phyloP scores from a whole-genome alignment of 768 basidiomycete genomes.

The Suillus luteus region DNA sequence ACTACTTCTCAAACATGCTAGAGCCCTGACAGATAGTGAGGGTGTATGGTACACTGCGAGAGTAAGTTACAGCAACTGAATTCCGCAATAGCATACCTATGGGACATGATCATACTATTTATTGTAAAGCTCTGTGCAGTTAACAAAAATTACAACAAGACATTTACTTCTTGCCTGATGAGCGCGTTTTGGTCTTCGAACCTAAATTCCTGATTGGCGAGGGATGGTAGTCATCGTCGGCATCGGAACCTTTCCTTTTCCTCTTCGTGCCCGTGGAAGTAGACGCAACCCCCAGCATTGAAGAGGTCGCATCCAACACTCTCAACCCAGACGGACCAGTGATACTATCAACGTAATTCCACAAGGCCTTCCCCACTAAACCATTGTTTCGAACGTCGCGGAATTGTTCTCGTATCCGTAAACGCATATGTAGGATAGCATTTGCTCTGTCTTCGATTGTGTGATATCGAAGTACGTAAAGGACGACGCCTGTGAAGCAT shows the following conservation, averaged over 20 bases:
- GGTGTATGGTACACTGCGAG: constrained; percentile 78
- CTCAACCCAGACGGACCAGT: constrained; percentile 35
- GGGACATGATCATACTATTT: not conserved
- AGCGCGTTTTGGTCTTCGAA: constrained; percentile 43
- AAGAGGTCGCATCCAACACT: constrained; percentile 26
- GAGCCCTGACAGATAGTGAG: constrained; percentile 68
- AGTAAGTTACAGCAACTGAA: constrained; percentile 56
- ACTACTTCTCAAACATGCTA: constrained; percentile 81
- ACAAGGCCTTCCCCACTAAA: constrained; percentile 54
- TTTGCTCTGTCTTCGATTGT: constrained; percentile 49
- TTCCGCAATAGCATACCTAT: not conserved
- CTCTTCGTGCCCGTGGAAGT: constrained; percentile 18
- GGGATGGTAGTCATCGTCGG: constrained; percentile 52
- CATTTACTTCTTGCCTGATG: constrained; percentile 33
- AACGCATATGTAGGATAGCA: constrained; percentile 60
- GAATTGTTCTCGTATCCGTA: constrained; percentile 53
- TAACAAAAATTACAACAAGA: not conserved
- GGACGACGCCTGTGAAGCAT: constrained; percentile 58
- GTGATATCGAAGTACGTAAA: constrained; percentile 52
- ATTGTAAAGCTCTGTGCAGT: not conserved
- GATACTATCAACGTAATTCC: constrained; percentile 53
- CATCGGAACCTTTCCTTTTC: constrained; percentile 34
- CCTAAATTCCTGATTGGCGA: constrained; percentile 42
- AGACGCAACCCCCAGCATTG: constrained; percentile 9
- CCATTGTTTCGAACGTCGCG: constrained; percentile 68